phyloP scores from a whole-genome alignment of 495 filamentous ascomycete genomes.

The Gamarada debralockiae region DNA sequence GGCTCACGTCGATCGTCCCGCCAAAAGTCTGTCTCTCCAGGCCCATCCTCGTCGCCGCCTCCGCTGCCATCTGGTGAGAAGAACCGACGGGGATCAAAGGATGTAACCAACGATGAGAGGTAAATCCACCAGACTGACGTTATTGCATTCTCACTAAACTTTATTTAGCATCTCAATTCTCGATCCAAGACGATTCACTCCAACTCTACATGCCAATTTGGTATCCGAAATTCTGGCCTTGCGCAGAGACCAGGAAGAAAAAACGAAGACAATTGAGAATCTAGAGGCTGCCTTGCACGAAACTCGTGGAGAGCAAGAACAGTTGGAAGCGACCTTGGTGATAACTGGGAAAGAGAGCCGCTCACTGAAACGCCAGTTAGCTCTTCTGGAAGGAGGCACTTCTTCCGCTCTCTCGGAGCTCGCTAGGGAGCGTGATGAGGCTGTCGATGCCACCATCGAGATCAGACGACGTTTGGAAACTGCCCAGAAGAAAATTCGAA shows the following conservation, averaged over 20 bases:
- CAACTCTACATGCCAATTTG: constrained; percentile 89
- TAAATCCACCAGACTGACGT: background rate
- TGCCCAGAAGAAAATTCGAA: constrained; percentile 70
- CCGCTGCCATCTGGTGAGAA: constrained; percentile 46
- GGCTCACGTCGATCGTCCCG: constrained; percentile 43
- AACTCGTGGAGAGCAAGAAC: constrained; percentile 68
- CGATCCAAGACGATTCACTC: constrained; percentile 89
- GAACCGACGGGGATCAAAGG: constrained; percentile 49
- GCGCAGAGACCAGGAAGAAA: constrained; percentile 83
- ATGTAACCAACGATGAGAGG: constrained; percentile 60
- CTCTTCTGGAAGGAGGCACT: constrained; percentile 81
- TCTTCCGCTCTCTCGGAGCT: constrained; percentile 79
- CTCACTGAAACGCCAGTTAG: constrained; percentile 78
- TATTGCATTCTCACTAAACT: background rate
- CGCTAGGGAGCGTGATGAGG: constrained; percentile 81
- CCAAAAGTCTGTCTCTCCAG: constrained; percentile 53
- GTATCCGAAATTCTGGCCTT: constrained; percentile 91
- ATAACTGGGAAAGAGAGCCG: constrained; percentile 68
- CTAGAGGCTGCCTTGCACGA: constrained; percentile 73
- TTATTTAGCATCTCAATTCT: constrained; percentile 58
- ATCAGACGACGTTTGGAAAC: constrained; percentile 74
- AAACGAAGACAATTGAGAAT: constrained; percentile 75
- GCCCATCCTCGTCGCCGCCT: constrained; percentile 59
- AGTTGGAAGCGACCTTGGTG: constrained; percentile 54
- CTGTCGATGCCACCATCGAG: constrained; percentile 68